phyloP scores from a whole-genome alignment of 1,284 basidiomycete species.

The Tylopilus sp. region DNA sequence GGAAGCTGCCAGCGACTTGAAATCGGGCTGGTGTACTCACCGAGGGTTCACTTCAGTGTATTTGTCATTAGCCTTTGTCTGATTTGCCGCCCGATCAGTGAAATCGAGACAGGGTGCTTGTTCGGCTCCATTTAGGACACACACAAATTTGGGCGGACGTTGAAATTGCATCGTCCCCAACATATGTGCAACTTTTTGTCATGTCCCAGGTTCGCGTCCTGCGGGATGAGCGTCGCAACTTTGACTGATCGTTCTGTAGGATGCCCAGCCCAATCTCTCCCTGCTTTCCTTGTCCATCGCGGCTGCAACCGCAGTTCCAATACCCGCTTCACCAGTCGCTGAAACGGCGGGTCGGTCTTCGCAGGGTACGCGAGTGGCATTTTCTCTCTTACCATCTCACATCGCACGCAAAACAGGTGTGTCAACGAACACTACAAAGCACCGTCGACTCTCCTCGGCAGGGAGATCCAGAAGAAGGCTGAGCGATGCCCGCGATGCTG shows the following conservation, averaged over 20 bases:
- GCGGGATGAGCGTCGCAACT: background rate
- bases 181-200: conserved; percentile 16
- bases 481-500: conserved; percentile 75
- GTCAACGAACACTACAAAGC: conserved; percentile 43
- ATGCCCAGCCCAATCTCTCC: conserved; percentile 38
- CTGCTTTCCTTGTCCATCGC: conserved; percentile 67
- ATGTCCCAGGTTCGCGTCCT: conserved; percentile 30
- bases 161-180: conserved; percentile 13
- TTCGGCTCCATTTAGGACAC: conserved; percentile 16
- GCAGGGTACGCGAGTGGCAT: conserved; percentile 14
- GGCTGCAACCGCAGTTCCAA: conserved; percentile 50
- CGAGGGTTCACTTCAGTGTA: background rate
- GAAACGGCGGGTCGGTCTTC: conserved; percentile 19
- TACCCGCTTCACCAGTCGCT: conserved; percentile 37
- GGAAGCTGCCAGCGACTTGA: too few relatives aligned
- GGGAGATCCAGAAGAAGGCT: conserved; percentile 65
- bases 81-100: background rate
- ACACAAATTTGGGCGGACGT: conserved; percentile 30
- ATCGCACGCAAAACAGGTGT: conserved; percentile 20
- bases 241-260: conserved; percentile 12
- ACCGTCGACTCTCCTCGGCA: conserved; percentile 66
- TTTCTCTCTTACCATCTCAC: conserved; percentile 1
- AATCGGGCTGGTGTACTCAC: background rate
- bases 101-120: background rate
- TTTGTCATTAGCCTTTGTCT: background rate